Conservation (phyloP, 2,329 filamentous ascomycete species). For the Clonostachys rhizophaga region DNA sequence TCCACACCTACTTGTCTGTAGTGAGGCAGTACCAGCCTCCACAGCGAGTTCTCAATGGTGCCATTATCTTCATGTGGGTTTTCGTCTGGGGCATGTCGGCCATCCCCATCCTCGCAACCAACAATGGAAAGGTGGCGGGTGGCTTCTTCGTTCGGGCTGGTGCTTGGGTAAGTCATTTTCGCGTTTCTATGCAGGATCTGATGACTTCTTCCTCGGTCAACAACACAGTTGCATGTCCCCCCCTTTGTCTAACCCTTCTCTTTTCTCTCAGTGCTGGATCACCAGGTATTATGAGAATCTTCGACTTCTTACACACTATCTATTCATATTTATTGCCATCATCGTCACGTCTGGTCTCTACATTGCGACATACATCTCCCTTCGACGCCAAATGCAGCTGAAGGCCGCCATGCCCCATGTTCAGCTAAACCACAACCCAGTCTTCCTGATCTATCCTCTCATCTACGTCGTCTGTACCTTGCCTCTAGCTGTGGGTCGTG, state of each 20-base stretch:
- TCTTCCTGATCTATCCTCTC: conserved; percentile 56
- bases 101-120: conserved; percentile 34
- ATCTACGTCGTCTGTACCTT: conserved; percentile 59
- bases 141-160: conserved; percentile 45
- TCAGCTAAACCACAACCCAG: conserved; percentile 5
- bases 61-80: conserved; percentile 38
- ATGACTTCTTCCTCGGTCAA: too few relatives aligned
- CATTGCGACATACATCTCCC: conserved; percentile 24
- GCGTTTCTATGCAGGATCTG: background rate
- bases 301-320: conserved; percentile 55
- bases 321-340: conserved; percentile 51
- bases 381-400: conserved; percentile 13
- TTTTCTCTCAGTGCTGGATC: conserved; percentile 52
- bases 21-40: conserved; percentile 42
- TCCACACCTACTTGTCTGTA: conserved; percentile 52
- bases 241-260: background rate
- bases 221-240: background rate
- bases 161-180: conserved; percentile 37
- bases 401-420: background rate
- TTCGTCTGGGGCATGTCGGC: conserved; percentile 22
- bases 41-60: conserved; percentile 32
- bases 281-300: conserved; percentile 42
- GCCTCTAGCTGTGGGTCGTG: conserved; percentile 54
- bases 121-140: conserved; percentile 10
- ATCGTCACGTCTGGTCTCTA: conserved; percentile 26